Conservation (phyloP, 306 rosid genomes). For the Cucumis sativus region DNA sequence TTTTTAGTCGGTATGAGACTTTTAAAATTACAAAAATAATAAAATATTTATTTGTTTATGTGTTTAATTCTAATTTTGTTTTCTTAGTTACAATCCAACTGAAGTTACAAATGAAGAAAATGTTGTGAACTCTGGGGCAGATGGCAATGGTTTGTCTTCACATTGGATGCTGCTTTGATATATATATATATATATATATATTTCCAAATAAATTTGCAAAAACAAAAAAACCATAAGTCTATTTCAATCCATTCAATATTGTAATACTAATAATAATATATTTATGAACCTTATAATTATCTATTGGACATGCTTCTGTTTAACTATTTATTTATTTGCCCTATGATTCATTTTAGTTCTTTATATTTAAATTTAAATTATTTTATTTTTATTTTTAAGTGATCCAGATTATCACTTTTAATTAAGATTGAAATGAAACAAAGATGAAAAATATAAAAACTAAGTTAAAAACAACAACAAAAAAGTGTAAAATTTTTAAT, state of each 20-base stretch:
- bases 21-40: no score
- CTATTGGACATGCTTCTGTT: neutral
- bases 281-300: neutral
- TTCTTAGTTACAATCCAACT: neutral
- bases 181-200: no score
- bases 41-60: neutral
- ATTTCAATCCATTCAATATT: neutral
- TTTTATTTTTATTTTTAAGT: no score
- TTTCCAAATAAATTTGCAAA: neutral
- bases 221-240: neutral
- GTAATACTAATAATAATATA: neutral
- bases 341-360: no score
- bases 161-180: conserved; percentile 4
- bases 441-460: no score
- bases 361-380: no score
- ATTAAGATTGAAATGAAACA: no score
- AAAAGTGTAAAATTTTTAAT: no score
- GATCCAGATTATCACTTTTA: no score
- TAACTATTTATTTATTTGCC: no score
- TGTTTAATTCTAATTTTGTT: neutral
- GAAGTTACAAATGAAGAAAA: neutral
- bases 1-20: no score
- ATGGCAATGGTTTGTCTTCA: neutral
- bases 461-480: no score
- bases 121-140: neutral